Conservation (phyloP, 2,329 filamentous ascomycete genomes). For the Xylariaceae sp. region DNA sequence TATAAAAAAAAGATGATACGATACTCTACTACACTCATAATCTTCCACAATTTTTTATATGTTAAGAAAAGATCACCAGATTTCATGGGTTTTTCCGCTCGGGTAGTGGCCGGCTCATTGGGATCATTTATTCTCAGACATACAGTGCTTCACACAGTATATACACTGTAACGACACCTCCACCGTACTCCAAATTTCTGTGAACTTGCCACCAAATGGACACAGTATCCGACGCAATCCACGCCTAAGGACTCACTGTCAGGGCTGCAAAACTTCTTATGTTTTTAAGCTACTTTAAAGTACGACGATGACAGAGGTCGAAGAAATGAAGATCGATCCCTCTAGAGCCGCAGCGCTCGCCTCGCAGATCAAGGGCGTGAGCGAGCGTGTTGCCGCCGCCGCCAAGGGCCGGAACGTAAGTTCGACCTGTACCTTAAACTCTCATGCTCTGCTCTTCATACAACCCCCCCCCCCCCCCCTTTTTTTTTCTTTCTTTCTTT, state of each 20-base stretch:
- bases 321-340: constrained; percentile 68
- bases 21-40: too few species aligned
- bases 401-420: constrained; percentile 62
- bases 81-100: too few species aligned
- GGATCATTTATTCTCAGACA: background rate
- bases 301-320: constrained; percentile 51
- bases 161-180: constrained; percentile 8
- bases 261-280: too few species aligned
- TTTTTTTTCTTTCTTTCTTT: background rate
- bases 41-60: too few species aligned
- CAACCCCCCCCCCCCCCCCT: too few species aligned
- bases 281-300: background rate
- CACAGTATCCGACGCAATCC: background rate
- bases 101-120: too few species aligned
- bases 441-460: background rate
- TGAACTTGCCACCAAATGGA: background rate
- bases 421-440: constrained; percentile 18
- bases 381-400: constrained; percentile 61
- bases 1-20: too few species aligned
- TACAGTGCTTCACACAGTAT: constrained; percentile 11
- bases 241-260: background rate
- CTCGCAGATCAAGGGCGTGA: constrained; percentile 67
- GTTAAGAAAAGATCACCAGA: too few species aligned
- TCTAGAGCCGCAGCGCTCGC: constrained; percentile 67
- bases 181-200: background rate